Base-by-base conservation (phyloP, 352 stramenopile genomes). In the Pythium utonaiense region DNA sequence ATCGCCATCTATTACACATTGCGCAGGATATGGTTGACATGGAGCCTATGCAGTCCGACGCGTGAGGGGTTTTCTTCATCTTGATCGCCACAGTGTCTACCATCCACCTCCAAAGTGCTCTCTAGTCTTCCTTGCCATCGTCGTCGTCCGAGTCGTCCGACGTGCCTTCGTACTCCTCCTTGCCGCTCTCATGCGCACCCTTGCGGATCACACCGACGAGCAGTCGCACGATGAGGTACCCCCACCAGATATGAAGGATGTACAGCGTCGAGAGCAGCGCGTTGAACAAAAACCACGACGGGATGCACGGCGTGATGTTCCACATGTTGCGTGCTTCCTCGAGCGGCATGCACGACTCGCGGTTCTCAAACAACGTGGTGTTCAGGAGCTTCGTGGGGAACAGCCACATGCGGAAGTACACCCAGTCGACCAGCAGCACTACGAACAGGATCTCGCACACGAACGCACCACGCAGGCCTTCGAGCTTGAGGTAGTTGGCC, bases 401-500 rank as follows among this genome's bases (percentile, higher is more conserved):
- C 50, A 90, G 67, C 71, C 88, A 96, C 69, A 95, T 82, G 38
- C 88, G 84, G 64, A 91, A 88, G 74, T 95, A 95, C 53, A 88
- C 69, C 88, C 88, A 96, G 41, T 83, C 62, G 25, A 73, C 33
- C 22, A 95, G 54, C 17, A 84, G 72, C 13, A 71, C 66, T 19
- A 86, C 72, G 57, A 93, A 95, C n/a, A 85, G 49, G 27, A 91
- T 72, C 53, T 96, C 87, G 60, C 69, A 84, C 50, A 75, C 64
- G 51, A 95, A 95, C 27, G 87, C 56, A 16, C 83, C 86, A 17
- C 69, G 69, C 27, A 78, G 58, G 49, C 83, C 86, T 64, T 95
- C 86, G 44, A 95, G 63, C 55, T 95, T 93, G 59, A 95, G 78
- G 78, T 95, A 94, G 70, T 96, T 96, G 67, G 65, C 69, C 84